Conservation (phyloP, 306 rosid species). For the Casuarina equisetifolia region DNA sequence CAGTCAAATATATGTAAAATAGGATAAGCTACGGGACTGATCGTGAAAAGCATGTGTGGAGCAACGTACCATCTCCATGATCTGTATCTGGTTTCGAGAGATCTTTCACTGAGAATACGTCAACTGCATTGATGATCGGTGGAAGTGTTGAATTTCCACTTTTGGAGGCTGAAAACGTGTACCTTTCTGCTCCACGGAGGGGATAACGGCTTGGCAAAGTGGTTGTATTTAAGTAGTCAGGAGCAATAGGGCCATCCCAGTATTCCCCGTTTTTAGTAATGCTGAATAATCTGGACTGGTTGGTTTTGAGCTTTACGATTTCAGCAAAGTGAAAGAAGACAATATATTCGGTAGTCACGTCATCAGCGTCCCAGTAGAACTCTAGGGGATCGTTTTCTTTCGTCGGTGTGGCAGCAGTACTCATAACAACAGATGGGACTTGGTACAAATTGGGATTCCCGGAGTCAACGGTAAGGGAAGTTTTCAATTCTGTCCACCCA, state of each 20-base stretch:
- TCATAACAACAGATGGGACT: constrained; percentile 35
- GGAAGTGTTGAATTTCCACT: constrained; percentile 38
- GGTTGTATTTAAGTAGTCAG: accelerated
- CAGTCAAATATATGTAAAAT: background rate
- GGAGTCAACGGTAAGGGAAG: background rate
- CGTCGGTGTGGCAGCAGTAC: constrained; percentile 31
- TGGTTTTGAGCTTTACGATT: constrained; percentile 13
- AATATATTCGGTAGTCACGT: background rate
- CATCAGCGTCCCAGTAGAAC: background rate
- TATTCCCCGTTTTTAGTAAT: constrained; percentile 1
- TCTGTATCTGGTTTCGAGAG: constrained; percentile 32
- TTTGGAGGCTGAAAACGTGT: background rate
- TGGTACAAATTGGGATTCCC: background rate
- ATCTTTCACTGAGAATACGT: constrained; percentile 20
- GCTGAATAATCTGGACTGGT: constrained; percentile 37
- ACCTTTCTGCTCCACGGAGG: background rate
- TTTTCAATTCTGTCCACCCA: constrained; percentile 6
- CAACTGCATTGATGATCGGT: constrained; percentile 43
- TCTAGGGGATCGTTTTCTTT: constrained; percentile 10
- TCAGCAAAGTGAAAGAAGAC: constrained; percentile 37
- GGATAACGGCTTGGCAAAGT: background rate
- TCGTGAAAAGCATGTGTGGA: background rate
- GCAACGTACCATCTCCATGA: constrained; percentile 36
- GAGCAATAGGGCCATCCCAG: constrained; percentile 18
- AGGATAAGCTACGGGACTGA: background rate